Percentiles rank a stretch among this genome's conserved stretches.
phyloP scores from a whole-genome alignment of 2,329 filamentous ascomycete genomes.

The Aspergillus pseudoviridinutans region DNA sequence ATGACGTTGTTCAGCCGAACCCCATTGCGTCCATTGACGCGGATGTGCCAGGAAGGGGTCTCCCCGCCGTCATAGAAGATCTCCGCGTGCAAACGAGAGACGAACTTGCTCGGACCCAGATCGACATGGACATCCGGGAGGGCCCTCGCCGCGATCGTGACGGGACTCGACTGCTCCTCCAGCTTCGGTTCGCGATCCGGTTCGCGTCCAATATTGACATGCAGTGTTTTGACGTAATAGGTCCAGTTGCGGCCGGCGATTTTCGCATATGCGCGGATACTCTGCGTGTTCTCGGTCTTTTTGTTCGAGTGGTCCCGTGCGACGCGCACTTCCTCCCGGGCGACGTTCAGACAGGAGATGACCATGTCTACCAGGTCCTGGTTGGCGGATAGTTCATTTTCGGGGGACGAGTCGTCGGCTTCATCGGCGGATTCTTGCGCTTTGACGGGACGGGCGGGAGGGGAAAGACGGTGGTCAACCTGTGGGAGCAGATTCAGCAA shows the following conservation, averaged over 20 bases:
- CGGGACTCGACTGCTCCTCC: slow-evolving; percentile 45
- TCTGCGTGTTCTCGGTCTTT: slow-evolving; percentile 43
- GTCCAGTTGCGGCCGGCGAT: slow-evolving; percentile 51
- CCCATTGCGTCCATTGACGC: slow-evolving; percentile 87
- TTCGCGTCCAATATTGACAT: slow-evolving; percentile 48
- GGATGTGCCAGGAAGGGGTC: slow-evolving; percentile 69
- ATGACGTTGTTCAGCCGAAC: slow-evolving; percentile 74
- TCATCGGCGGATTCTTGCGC: slow-evolving; percentile 38
- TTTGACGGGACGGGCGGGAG: slow-evolving; percentile 29
- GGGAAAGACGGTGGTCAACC: slow-evolving; percentile 33
- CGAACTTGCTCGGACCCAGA: slow-evolving; percentile 76
- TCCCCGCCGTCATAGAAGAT: slow-evolving; percentile 69
- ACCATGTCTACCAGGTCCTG: slow-evolving; percentile 46
- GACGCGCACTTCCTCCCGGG: slow-evolving; percentile 44
- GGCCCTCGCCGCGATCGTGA: slow-evolving; percentile 41
- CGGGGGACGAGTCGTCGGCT: slow-evolving; percentile 39
- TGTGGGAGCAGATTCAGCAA: slow-evolving; percentile 7
- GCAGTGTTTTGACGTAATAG: slow-evolving; percentile 48
- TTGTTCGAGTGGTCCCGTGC: slow-evolving; percentile 44
- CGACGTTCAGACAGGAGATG: slow-evolving; percentile 43
- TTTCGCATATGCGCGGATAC: slow-evolving; percentile 49
- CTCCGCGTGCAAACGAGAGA: slow-evolving; percentile 71
- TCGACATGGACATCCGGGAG: slow-evolving; percentile 71
- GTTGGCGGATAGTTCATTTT: slow-evolving; percentile 39
- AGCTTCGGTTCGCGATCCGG: slow-evolving; percentile 43